These are phyloP conservation scores for Saccharomyces uvarum DNA, from an alignment of 1,139 yeast species.

Conservation along the genomic window DNA sequence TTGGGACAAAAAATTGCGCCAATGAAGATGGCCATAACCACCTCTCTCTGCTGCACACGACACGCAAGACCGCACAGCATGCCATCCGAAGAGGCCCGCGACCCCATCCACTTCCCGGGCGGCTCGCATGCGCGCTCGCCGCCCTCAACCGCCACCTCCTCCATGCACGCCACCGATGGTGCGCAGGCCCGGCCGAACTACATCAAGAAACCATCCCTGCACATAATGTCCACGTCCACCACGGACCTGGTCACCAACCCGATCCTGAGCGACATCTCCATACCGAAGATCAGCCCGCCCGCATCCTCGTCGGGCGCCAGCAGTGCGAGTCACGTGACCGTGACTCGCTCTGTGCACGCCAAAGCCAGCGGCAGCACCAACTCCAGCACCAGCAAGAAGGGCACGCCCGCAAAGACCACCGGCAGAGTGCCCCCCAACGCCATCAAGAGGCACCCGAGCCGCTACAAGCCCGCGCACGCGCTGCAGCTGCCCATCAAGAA, in stretches of 20 bases:
- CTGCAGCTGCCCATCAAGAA: conserved; percentile 22
- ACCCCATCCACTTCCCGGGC: not conserved
- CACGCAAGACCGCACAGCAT: not conserved
- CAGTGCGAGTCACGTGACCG: not conserved
- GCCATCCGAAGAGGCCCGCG: not conserved
- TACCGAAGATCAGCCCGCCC: conserved; percentile 13
- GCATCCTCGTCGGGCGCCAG: conserved; percentile 2
- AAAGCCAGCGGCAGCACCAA: not conserved
- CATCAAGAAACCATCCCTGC: not conserved
- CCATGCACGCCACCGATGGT: not conserved
- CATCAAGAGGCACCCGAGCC: not conserved
- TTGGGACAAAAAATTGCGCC: no score
- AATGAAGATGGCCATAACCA: no score
- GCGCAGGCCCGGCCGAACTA: not conserved
- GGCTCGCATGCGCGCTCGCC: not conserved
- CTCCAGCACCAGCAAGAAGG: not conserved
- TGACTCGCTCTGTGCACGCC: not conserved
- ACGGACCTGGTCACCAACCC: conserved; percentile 24
- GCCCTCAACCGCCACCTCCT: not conserved
- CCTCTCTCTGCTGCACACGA: no score
- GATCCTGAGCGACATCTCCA: conserved; percentile 24
- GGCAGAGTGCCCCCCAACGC: not conserved
- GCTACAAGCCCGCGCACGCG: conserved; percentile 1
- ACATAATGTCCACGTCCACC: not conserved
- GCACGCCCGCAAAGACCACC: not conserved